A percentile compares a stretch with the other conserved stretches of the same genome.
Evolutionary conservation across 768 basidiomycete species (phyloP).

Genomic region (Leccinum olivaceopallidum): DNA sequence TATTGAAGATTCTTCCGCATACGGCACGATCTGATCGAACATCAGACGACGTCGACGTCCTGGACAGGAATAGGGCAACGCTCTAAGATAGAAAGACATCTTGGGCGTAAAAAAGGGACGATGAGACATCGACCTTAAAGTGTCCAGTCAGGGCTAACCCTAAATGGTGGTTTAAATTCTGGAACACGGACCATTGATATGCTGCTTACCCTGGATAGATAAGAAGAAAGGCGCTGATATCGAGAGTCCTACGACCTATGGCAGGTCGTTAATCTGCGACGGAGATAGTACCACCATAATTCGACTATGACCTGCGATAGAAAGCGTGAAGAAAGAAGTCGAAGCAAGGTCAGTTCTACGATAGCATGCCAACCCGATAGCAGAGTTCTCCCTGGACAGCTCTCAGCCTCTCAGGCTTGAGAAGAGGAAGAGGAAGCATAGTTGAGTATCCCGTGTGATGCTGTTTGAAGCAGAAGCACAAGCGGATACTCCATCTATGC

Average conservation of each 20-base stretch:
- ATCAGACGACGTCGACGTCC: neutral
- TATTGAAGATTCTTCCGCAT: neutral
- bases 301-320: neutral
- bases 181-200: neutral
- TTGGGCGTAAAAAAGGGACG: neutral
- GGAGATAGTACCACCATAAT: neutral
- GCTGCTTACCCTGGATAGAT: neutral
- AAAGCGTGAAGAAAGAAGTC: neutral
- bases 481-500: neutral
- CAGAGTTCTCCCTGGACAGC: neutral
- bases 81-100: neutral
- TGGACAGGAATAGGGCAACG: neutral
- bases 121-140: neutral
- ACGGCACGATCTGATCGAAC: neutral
- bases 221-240: neutral
- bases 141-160: neutral
- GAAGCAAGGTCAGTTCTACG: neutral
- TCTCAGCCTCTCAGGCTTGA: neutral
- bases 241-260: neutral
- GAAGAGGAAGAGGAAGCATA: neutral
- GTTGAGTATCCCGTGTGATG: neutral
- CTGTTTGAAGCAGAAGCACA: neutral
- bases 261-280: neutral
- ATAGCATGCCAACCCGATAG: neutral
- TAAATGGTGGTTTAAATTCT: neutral